Evolutionary conservation across 768 basidiomycete genomes (phyloP), one percentile per base, ranked within the genome.

Genomic region (Lactarius tabidus): DNA sequence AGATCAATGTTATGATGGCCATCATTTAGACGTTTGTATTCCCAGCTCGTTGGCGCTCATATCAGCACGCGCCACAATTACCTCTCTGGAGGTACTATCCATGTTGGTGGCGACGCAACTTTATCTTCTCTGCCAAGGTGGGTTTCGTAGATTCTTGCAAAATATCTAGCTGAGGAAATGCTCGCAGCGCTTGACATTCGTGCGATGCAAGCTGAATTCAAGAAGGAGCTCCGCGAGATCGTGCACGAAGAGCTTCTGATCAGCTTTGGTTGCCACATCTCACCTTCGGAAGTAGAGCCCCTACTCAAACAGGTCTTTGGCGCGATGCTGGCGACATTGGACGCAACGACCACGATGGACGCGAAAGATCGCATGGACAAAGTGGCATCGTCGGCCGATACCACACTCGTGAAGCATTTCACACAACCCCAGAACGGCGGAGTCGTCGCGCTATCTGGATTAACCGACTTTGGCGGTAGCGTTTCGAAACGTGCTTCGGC

Each of bases 1-100:
- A 38, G 29, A 14, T 14, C 3, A 51, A 35, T 48, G 15, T 10
- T 26, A 60, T 31, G 33, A 33, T 20, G 48, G 6, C 31, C 26
- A 29, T 33, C n/a, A 15, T 23, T 68, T 43, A 69, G 67, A 61
- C 56, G 70, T 29, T n/a, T 57, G 65, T 39, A 60, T 60, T 51
- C 26, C 14, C 71, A 91, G 90, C 75, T 93, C 91, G 9, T 80
- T 95, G 60, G 93, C 93, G 0, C 78, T 95, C 68, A 86, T 94
- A 59, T 93, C 91, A 23, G 90, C 86, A 28, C 86, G 93, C 39
- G 87, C 87, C 41, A 93, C 93, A 1, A 78, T 91, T 70, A 84
- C 83, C 70, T 85, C 93, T 9, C 79, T 91, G 20, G 90, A 94
- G 66, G 86, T 93, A 1, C 80, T 93, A 53, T 85, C 90, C 1